Conservation (phyloP, 768 basidiomycete species). For the Lactarius sanguifluus region DNA sequence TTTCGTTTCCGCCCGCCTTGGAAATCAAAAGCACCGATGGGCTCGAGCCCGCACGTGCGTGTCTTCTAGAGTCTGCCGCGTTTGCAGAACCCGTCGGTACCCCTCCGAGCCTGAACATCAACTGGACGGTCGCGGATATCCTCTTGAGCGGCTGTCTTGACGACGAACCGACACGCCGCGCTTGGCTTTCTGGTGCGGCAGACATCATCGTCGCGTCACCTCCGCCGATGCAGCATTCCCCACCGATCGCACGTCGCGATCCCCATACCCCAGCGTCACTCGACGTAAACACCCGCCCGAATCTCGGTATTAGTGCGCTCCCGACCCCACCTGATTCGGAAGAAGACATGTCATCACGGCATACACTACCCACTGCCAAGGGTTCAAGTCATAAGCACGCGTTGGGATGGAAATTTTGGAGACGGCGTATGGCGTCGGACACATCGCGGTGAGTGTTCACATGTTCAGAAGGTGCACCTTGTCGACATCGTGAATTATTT, state of each 20-base stretch:
- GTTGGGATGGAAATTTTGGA: slow-evolving; percentile 16
- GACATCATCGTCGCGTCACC: slow-evolving; percentile 36
- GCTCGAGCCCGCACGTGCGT: slow-evolving; percentile 13
- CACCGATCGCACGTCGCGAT: slow-evolving; percentile 4
- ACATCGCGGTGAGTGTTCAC: neutral
- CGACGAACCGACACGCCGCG: slow-evolving; percentile 31
- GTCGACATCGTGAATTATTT: neutral
- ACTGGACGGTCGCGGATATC: slow-evolving; percentile 39
- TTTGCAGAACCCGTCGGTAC: slow-evolving; percentile 22
- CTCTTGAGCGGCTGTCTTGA: slow-evolving; percentile 41
- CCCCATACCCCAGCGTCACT: neutral
- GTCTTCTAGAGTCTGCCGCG: slow-evolving; percentile 20
- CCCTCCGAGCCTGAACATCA: slow-evolving; percentile 24
- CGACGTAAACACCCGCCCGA: too few relatives aligned
- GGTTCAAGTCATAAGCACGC: neutral
- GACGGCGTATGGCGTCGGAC: neutral
- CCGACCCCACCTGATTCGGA: slow-evolving; percentile 39
- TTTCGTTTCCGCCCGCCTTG: slow-evolving; percentile 32
- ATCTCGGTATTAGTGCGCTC: slow-evolving; percentile 12
- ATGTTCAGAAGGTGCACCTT: neutral
- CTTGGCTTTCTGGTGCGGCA: slow-evolving; percentile 36
- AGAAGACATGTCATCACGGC: slow-evolving; percentile 25
- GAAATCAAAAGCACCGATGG: neutral
- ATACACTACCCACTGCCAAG: neutral
- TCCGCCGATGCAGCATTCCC: neutral